Conservation (phyloP, 2,329 filamentous ascomycete species). For the Grosmannia huntii region DNA sequence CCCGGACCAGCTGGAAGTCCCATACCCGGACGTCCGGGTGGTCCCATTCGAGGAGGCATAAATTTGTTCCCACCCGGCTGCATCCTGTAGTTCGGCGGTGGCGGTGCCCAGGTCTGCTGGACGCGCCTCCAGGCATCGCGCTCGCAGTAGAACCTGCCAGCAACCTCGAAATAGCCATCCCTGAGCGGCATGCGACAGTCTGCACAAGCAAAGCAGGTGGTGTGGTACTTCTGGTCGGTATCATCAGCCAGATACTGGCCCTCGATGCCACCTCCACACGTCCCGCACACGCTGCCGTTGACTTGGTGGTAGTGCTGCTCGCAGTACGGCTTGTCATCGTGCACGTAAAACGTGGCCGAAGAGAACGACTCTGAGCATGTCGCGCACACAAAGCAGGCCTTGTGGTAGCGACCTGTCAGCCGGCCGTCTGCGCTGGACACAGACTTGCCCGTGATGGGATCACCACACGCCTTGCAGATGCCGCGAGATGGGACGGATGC, state of each 20-base stretch:
- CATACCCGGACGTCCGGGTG: background rate
- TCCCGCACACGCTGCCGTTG: conserved; percentile 73
- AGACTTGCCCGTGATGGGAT: conserved; percentile 76
- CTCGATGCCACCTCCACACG: conserved; percentile 77
- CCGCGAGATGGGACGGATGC: conserved; percentile 40
- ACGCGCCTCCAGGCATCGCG: conserved; percentile 58
- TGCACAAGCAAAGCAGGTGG: conserved; percentile 71
- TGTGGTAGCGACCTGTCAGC: conserved; percentile 87
- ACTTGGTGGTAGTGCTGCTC: conserved; percentile 84
- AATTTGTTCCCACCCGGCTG: background rate
- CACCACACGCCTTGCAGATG: conserved; percentile 69
- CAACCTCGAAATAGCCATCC: conserved; percentile 86
- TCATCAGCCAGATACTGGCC: conserved; percentile 87
- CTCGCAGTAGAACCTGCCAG: conserved; percentile 71
- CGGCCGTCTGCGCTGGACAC: conserved; percentile 88
- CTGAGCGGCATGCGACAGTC: conserved; percentile 63
- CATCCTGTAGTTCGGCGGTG: background rate
- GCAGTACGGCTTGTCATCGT: conserved; percentile 78
- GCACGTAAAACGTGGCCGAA: conserved; percentile 86
- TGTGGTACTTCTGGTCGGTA: conserved; percentile 65
- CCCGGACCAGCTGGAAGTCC: background rate
- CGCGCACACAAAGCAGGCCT: conserved; percentile 83
- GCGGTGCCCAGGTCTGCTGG: conserved; percentile 10
- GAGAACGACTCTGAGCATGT: conserved; percentile 72
- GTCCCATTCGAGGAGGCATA: background rate